Base-by-base conservation (phyloP, 495 filamentous ascomycete genomes). In the Achaetomiella virescens region DNA sequence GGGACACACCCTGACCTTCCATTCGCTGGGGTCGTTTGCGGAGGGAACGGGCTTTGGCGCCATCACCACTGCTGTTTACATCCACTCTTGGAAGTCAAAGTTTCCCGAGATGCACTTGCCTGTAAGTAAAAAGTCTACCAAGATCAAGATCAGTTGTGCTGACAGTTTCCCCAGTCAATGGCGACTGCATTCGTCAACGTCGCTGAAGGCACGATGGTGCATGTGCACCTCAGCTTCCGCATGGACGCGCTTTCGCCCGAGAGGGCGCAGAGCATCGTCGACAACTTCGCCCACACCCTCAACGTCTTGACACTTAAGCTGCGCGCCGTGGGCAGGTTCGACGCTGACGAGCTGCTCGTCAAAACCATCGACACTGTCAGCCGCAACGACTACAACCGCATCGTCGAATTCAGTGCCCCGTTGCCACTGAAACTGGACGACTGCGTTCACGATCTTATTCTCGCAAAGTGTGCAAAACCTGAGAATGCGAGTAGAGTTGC, bases 61-160 rank as follows among this genome's bases (percentile, higher is more conserved):
- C 15, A 44, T 53, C 14, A 38, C 20, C 0, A 43, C 50, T 6
- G 50, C 50, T 17, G 22, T 53, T 9, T 43, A 53, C 25, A 33
- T 53, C 10, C 50, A 53, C 9, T 53, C 50, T 6, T 41, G 21
- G 22, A 53, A 44, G 18, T 37, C 50, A 0, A 53, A 25, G 24
- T 53, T 53, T 42, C 38, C 50, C 38, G 38, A 53, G 21, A 53
- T 53, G 50, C 50, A 53, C 10, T 21, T 53, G 15, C 50, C 50
- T 12, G 50, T 53, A 33, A 43, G 50, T 44, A n/a, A n/a, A n/a
- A n/a, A n/a, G n/a, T n/a, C n/a, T n/a, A n/a, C n/a, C n/a, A n/a
- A n/a, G n/a, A n/a, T n/a, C n/a, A n/a, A n/a, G n/a, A n/a, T n/a
- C n/a, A n/a, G n/a, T 6, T 43, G 9, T 18, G n/a, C 37, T 33